These are phyloP conservation scores for Salix brachista DNA, from an alignment of 345 rosid genomes.

Conservation along the genomic window DNA sequence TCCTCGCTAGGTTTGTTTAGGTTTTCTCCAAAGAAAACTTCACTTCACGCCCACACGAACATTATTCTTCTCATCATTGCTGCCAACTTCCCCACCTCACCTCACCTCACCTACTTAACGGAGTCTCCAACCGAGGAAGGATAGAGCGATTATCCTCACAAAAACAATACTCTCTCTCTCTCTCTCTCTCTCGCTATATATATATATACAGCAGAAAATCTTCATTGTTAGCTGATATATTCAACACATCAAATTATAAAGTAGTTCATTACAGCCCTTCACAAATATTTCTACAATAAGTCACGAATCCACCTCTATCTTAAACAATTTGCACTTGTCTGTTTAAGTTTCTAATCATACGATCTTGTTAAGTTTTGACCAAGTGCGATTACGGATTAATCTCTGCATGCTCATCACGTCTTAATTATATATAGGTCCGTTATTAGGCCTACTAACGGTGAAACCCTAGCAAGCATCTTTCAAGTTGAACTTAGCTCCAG, in stretches of 20 bases:
- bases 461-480: background rate
- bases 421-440: slow-evolving; percentile 4
- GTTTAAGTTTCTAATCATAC: slow-evolving; percentile 27
- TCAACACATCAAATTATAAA: background rate
- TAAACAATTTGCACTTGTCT: background rate
- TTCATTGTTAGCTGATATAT: background rate
- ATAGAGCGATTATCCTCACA: slow-evolving; percentile 1
- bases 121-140: slow-evolving; percentile 7
- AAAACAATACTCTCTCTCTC: background rate
- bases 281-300: slow-evolving; percentile 17
- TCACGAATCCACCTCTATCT: slow-evolving; percentile 2
- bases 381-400: background rate
- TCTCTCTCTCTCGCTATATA: background rate
- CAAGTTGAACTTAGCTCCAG: background rate
- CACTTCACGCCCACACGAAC: slow-evolving; percentile 5
- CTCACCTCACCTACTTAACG: slow-evolving; percentile 25
- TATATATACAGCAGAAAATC: background rate
- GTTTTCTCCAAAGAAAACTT: background rate
- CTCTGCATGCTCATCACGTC: slow-evolving; percentile 37
- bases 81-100: slow-evolving; percentile 25
- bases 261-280: background rate
- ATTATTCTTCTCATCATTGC: slow-evolving; percentile 29
- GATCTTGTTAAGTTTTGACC: slow-evolving; percentile 35
- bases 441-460: slow-evolving; percentile 14
- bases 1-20: slow-evolving; percentile 9